Evolutionary conservation across 352 stramenopile species (phyloP), one percentile per base, ranked within the genome.

Genomic region (Plasmopara halstedii): DNA sequence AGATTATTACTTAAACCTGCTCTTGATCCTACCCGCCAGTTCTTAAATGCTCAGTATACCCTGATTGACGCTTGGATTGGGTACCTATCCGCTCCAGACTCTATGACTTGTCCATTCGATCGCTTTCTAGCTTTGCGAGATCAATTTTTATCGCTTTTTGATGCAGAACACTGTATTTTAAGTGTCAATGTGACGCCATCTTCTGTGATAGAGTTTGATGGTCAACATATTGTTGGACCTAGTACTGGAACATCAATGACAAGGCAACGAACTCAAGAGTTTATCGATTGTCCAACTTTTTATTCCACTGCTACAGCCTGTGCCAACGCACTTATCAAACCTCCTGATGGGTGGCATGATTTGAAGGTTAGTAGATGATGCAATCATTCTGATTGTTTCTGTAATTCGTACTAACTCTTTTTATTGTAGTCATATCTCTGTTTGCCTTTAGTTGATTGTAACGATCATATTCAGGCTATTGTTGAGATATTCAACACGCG

Each of bases 401-500:
- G 11, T 5, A 1, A 4, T 35, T 35, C 2, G 7, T 31, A 18
- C n/a, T 35, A 18, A 35, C 29, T 35, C 29, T 35, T 14, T 35
- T 17, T 35, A 17, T 7, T 18, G 11, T 40, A 74, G 46, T 83
- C 73, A 2, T 86, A 86, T 51, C 42, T 88, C 21, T 88, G 76
- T 39, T 45, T 86, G 22, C 76, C 76, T n/a, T 70, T 88, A 2
- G 60, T 77, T 23, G 71, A 88, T 49, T 67, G 63, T 26, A 58
- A 64, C 11, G 70, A 59, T 18, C 64, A 27, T 6, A 68, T 85
- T 22, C 71, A 71, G 40, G 76, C 67, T 9, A 62, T 86, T 21
- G 73, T 77, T 9, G 72, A 88, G 56, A 53, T 88, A 31, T 84
- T 81, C 53, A 87, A 87, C 55, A 73, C 73, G 3, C 70, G 68